Conservation (phyloP, 257 asterid genomes). For the Rauvolfia tetraphylla region DNA sequence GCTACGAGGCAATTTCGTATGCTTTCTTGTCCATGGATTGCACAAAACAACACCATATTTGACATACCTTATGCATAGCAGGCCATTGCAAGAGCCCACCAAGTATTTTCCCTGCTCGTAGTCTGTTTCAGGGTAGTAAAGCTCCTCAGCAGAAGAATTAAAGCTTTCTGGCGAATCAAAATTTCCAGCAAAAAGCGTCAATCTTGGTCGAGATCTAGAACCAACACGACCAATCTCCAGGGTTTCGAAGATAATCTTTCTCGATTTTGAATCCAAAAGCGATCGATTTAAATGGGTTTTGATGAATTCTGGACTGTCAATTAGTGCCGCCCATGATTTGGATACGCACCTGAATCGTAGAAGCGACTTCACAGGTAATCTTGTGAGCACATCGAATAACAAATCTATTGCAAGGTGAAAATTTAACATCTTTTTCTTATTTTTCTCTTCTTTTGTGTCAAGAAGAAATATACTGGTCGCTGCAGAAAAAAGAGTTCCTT, state of each 20-base stretch:
- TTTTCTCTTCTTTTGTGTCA: no score
- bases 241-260: no score
- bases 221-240: no score
- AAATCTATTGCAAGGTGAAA: neutral
- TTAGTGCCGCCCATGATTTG: neutral
- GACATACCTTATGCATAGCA: neutral
- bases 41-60: neutral
- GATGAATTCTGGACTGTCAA: neutral
- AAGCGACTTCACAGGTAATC: neutral
- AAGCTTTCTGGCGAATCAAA: no score
- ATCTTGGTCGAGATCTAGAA: neutral
- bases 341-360: neutral
- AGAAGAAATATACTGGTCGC: no score
- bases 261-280: neutral
- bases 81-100: neutral
- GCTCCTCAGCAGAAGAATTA: neutral
- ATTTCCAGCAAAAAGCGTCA: neutral
- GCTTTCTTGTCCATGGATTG: slow-evolving; percentile 1
- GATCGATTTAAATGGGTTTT: neutral
- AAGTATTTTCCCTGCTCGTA: neutral
- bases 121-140: neutral
- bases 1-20: neutral
- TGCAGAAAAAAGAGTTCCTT: no score
- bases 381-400: neutral
- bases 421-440: no score